These are phyloP conservation scores for Vaccinium darrowii DNA, from an alignment of 148 eudicot species.

Conservation along the genomic window DNA sequence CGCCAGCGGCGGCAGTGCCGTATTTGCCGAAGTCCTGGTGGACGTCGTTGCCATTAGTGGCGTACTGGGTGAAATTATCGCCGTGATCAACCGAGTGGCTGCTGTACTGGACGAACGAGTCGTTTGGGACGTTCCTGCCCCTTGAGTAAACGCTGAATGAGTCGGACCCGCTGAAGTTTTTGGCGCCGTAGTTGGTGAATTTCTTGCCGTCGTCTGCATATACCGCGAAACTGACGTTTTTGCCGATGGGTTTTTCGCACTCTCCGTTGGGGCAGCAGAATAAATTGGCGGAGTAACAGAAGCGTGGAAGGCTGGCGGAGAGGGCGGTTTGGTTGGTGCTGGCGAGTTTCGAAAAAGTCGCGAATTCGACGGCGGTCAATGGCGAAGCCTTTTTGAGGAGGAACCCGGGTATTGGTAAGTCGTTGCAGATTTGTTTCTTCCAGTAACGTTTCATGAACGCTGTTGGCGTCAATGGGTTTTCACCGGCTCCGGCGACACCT, in stretches of 20 bases:
- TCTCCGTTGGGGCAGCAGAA: constrained; percentile 35
- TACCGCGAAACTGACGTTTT: constrained; percentile 15
- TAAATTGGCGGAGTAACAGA: constrained; percentile 41
- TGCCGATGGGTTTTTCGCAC: too few species aligned
- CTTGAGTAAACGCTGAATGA: constrained; percentile 40
- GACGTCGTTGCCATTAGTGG: constrained; percentile 31
- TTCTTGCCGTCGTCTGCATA: constrained; percentile 30
- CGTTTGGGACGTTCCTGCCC: constrained; percentile 25
- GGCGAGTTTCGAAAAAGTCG: constrained; percentile 43
- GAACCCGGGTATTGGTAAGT: constrained; percentile 38
- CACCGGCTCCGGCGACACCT: neutral
- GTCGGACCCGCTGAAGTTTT: constrained; percentile 33
- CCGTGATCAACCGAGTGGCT: constrained; percentile 43
- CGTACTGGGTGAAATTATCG: constrained; percentile 39
- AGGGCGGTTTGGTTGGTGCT: constrained; percentile 25
- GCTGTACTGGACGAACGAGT: constrained; percentile 46
- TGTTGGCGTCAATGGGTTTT: constrained; percentile 43
- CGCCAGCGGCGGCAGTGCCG: constrained; percentile 45
- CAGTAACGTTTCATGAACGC: constrained; percentile 52
- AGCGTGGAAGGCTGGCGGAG: constrained; percentile 31
- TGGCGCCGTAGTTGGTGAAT: constrained; percentile 52
- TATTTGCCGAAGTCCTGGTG: constrained; percentile 43
- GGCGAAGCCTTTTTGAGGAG: constrained; percentile 46
- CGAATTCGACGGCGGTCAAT: constrained; percentile 37
- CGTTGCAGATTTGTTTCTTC: constrained; percentile 53